A percentile compares a stretch with the other conserved stretches of the same genome.
Evolutionary conservation across 306 rosid genomes (phyloP).

Genomic region (Trifolium subterraneum): DNA sequence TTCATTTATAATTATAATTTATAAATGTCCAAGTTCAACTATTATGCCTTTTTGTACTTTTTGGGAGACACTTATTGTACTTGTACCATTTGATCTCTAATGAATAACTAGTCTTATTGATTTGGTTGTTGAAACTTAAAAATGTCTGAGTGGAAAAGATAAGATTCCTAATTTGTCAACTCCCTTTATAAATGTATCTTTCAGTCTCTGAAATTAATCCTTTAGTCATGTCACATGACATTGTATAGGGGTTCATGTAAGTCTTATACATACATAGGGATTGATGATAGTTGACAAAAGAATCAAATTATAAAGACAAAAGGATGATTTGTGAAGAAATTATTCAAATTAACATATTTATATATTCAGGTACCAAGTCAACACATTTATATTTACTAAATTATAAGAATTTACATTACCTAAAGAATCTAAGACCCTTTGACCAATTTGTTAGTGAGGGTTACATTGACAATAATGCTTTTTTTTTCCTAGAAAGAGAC

Average conservation of each 20-base stretch:
- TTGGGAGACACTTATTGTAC: not conserved
- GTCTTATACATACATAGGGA: not conserved
- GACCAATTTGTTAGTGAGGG: not conserved
- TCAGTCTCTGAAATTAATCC: not conserved
- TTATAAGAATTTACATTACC: not conserved
- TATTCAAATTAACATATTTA: not conserved
- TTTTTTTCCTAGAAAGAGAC: not conserved
- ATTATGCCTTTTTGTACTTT: constrained; percentile 4
- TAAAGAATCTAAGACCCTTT: constrained; percentile 2
- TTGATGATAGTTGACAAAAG: not conserved
- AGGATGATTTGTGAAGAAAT: constrained; percentile 2
- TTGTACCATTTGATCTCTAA: not conserved
- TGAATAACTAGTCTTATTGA: not conserved
- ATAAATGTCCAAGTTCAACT: not conserved
- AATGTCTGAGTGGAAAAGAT: not conserved
- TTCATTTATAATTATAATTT: not conserved
- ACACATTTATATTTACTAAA: not conserved
- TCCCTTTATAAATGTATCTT: not conserved
- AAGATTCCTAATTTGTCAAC: not conserved
- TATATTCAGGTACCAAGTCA: not conserved
- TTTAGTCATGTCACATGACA: not conserved
- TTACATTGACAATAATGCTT: not conserved
- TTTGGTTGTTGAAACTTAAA: not conserved
- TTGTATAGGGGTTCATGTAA: not conserved
- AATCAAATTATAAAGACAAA: constrained; percentile 1